Base-by-base conservation (phyloP, 1,284 basidiomycete genomes). In the Cronartium quercuum region DNA sequence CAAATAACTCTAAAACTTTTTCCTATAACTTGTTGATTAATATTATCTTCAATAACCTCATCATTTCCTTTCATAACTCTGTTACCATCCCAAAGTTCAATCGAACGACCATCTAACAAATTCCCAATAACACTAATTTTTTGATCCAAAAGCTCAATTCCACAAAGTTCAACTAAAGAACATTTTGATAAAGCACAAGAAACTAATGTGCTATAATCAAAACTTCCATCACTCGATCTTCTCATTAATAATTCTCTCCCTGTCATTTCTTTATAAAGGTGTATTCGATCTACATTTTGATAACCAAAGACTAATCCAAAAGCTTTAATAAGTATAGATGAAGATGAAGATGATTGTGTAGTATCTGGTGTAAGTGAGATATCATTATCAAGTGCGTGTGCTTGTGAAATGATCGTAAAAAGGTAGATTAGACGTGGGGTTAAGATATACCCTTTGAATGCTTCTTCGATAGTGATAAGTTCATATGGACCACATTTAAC, bases 191-290 rank as follows among this genome's bases (percentile, higher is more conserved):
- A 80, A n/a, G 80, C 81, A 6, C 75, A 64, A 3, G 79, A 77
- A 2, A 83, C 76, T 9, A 80, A 78, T 37, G 79, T 79, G 1
- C n/a, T n/a, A n/a, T n/a, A n/a, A 80, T 79, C 74, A 80, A 79
- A 51, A 1, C 38, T 21, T 2, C 65, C 66, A 13, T 74, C 66
- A 42, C 77, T 76, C 21, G 76, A 65, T 1, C 77, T 60, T 3
- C 78, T 55, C 78, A 78, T 78, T 80, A 81, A 82, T 0, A 83
- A 77, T 77, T 83, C 82, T 12, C 79, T 78, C 9, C 82, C 82
- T 13, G 79, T 78, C 0, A 83, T 69, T 58, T 83, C 82, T 68
- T 83, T 82, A 78, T 80, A 82, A 2, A 83, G 78, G 78, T 82
- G 82, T 0, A 82, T 76, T 2, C 80, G 78, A 69, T 82, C 81